Percentiles rank a stretch among this genome's conserved stretches.
These are phyloP conservation scores for Mycena floridula DNA, from an alignment of 768 basidiomycete species.

Conservation along the genomic window DNA sequence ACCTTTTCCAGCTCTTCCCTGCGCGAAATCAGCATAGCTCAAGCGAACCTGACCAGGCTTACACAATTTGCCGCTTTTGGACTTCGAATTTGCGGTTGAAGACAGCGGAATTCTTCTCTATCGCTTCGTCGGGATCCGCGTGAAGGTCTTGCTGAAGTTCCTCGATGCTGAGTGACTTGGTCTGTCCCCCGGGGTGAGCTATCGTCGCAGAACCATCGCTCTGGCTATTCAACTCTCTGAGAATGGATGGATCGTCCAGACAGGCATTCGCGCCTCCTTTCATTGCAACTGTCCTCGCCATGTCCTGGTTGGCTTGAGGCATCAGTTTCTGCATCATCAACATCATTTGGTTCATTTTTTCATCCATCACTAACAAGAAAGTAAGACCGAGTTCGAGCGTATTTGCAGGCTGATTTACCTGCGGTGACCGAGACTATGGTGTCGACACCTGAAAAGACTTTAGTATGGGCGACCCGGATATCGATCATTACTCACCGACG, in stretches of 20 bases:
- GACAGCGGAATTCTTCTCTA: constrained; percentile 20
- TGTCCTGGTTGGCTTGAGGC: constrained; percentile 20
- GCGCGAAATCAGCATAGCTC: neutral
- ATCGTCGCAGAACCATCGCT: neutral
- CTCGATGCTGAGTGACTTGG: constrained; percentile 6
- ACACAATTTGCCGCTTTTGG: constrained; percentile 22
- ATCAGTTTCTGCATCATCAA: no score
- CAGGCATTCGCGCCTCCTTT: constrained; percentile 20
- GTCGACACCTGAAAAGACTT: no score
- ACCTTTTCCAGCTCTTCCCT: constrained; percentile 20
- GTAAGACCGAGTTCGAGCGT: no score
- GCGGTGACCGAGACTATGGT: no score
- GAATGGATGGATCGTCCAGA: constrained; percentile 17
- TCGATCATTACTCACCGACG: constrained; percentile 9
- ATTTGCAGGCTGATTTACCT: no score
- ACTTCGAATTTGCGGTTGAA: constrained; percentile 29
- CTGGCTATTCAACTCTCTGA: constrained; percentile 15
- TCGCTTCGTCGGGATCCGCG: constrained; percentile 17
- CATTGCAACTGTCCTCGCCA: constrained; percentile 17
- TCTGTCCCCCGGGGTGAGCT: neutral
- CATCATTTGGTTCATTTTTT: constrained; percentile 8
- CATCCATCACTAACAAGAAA: no score
- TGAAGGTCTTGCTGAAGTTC: constrained; percentile 18
- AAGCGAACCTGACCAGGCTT: neutral
- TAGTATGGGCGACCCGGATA: constrained; percentile 3